Conservation (phyloP, 2,329 filamentous ascomycete genomes). For the Myriosclerotinia curreyana region DNA sequence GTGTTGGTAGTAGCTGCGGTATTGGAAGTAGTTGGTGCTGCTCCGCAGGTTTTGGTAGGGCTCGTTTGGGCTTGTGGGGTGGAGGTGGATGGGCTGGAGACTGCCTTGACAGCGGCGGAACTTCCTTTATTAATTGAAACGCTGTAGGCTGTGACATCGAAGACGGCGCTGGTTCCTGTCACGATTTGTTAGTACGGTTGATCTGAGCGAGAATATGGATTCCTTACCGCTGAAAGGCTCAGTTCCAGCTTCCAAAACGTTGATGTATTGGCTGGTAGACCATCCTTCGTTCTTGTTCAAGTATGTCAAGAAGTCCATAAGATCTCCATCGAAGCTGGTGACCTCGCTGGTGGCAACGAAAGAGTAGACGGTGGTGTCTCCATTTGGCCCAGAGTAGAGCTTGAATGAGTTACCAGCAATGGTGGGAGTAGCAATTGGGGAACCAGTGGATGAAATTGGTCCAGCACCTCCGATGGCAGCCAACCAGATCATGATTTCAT, state of each 20-base stretch:
- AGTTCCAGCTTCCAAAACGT: constrained; percentile 53
- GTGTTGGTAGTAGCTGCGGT: background rate
- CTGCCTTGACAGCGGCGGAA: background rate
- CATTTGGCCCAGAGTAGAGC: constrained; percentile 58
- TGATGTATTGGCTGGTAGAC: constrained; percentile 50
- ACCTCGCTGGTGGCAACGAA: constrained; percentile 51
- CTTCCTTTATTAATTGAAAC: constrained; percentile 9
- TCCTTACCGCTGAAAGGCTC: constrained; percentile 50
- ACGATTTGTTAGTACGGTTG: background rate
- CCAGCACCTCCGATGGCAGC: constrained; percentile 55
- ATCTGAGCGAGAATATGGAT: no score
- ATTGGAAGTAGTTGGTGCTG: background rate
- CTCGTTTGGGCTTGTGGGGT: background rate
- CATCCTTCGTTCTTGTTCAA: constrained; percentile 49
- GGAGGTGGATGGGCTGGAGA: background rate
- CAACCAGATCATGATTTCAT: constrained; percentile 67
- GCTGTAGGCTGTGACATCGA: constrained; percentile 14
- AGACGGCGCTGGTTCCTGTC: constrained; percentile 13
- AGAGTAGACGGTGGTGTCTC: constrained; percentile 57
- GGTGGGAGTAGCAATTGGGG: constrained; percentile 51
- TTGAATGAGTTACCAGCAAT: constrained; percentile 55
- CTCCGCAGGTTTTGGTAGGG: background rate
- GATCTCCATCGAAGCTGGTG: constrained; percentile 54
- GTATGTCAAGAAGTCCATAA: constrained; percentile 57
- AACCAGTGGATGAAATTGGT: constrained; percentile 53